A percentile compares a stretch with the other conserved stretches of the same genome.
These are phyloP conservation scores for Clonostachys chloroleuca DNA, from an alignment of 2,329 filamentous ascomycete genomes.

Conservation along the genomic window DNA sequence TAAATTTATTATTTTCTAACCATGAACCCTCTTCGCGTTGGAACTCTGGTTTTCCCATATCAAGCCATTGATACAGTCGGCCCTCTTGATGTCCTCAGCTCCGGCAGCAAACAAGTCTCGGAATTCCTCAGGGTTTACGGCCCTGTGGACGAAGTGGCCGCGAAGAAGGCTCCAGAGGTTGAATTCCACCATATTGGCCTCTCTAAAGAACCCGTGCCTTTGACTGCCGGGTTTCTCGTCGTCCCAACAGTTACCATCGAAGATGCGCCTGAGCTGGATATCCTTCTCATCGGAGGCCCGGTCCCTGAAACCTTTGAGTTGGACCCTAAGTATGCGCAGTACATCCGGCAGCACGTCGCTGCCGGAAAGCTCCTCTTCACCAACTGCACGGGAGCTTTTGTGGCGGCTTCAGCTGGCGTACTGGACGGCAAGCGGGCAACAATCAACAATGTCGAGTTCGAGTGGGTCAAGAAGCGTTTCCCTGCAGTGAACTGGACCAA, in stretches of 20 bases:
- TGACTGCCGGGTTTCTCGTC: constrained; percentile 9
- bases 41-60: constrained; percentile 18
- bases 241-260: constrained; percentile 22
- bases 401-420: constrained; percentile 54
- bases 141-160: constrained; percentile 2
- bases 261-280: constrained; percentile 27
- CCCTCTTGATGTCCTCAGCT: constrained; percentile 20
- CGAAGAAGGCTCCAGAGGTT: background rate
- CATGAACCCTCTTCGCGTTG: constrained; percentile 17
- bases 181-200: constrained; percentile 26
- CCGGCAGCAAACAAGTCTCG: constrained; percentile 10
- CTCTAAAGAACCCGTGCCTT: constrained; percentile 15
- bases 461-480: constrained; percentile 36
- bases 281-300: constrained; percentile 27
- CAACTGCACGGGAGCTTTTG: constrained; percentile 60
- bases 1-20: constrained; percentile 17
- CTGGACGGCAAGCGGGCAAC: constrained; percentile 58
- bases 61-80: constrained; percentile 24
- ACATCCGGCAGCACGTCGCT: constrained; percentile 26
- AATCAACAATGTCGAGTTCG: constrained; percentile 60
- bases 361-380: constrained; percentile 45
- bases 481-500: constrained; percentile 54
- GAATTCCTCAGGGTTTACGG: constrained; percentile 1
- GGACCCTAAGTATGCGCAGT: constrained; percentile 16
- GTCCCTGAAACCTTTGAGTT: constrained; percentile 16